phyloP scores from a whole-genome alignment of 257 asterid genomes.

The Fraxinus americana region DNA sequence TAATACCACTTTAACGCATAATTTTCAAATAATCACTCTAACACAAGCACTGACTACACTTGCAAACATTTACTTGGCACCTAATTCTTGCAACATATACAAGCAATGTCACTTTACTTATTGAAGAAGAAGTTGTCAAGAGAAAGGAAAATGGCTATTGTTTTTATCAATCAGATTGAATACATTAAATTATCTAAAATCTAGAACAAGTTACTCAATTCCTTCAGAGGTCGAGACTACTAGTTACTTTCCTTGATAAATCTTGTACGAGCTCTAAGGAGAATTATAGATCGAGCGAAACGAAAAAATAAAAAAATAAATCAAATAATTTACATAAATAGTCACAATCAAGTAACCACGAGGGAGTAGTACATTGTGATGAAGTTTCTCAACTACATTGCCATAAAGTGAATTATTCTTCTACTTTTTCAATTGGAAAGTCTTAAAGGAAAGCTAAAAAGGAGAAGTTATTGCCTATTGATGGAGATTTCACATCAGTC shows the following conservation, averaged over 20 bases:
- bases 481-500: constrained; percentile 29
- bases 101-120: constrained; percentile 22
- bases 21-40: too few species aligned
- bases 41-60: background rate
- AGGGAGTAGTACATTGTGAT: constrained; percentile 5
- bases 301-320: background rate
- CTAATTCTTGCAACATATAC: constrained; percentile 14
- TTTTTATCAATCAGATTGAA: background rate
- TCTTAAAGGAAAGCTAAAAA: constrained; percentile 21
- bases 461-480: constrained; percentile 25
- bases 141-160: background rate
- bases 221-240: background rate
- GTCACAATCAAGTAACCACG: background rate
- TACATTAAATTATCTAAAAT: background rate
- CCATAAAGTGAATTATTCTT: constrained; percentile 22
- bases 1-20: too few species aligned
- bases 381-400: constrained; percentile 27
- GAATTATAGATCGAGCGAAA: background rate
- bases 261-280: background rate
- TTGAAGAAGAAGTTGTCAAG: constrained; percentile 8
- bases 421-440: constrained; percentile 26
- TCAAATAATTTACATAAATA: background rate
- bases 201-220: background rate
- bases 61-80: constrained; percentile 12
- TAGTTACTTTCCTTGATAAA: background rate